phyloP scores from a whole-genome alignment of 192 early-diverging fungal species.

The Entophlyctis luteolus region DNA sequence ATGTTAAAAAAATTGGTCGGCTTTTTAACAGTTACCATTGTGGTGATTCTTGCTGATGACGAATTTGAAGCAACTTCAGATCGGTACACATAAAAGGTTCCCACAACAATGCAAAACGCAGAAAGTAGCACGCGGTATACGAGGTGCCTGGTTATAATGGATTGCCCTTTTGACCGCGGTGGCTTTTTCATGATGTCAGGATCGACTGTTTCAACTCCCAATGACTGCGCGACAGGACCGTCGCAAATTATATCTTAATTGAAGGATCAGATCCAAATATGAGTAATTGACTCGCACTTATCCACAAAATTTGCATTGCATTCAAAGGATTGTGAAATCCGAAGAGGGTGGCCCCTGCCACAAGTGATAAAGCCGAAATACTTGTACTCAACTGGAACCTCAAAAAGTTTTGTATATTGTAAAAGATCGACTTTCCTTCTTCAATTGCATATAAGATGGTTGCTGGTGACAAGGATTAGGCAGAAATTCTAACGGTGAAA shows the following conservation, averaged over 20 bases:
- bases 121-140: constrained; percentile 72
- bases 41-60: constrained; percentile 72
- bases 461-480: constrained; percentile 32
- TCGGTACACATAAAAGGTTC: constrained; percentile 79
- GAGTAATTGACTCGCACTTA: constrained; percentile 65
- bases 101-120: constrained; percentile 74
- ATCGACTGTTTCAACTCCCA: constrained; percentile 93
- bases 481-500: not conserved
- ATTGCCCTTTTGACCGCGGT: constrained; percentile 71
- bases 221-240: constrained; percentile 94
- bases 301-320: constrained; percentile 98
- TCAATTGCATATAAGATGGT: constrained; percentile 92
- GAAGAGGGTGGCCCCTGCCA: constrained; percentile 80
- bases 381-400: constrained; percentile 94
- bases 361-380: constrained; percentile 82
- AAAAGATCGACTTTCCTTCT: constrained; percentile 97
- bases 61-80: constrained; percentile 72
- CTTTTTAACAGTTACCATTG: constrained; percentile 65
- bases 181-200: constrained; percentile 83
- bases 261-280: not conserved
- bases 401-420: constrained; percentile 96
- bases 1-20: not conserved
- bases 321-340: constrained; percentile 89
- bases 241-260: constrained; percentile 91
- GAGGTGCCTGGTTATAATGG: constrained; percentile 73